Evolutionary conservation across 371 early-diverging fungal species (phyloP), one percentile per base, ranked within the genome.

Genomic region (Rhizopus microsporus): DNA sequence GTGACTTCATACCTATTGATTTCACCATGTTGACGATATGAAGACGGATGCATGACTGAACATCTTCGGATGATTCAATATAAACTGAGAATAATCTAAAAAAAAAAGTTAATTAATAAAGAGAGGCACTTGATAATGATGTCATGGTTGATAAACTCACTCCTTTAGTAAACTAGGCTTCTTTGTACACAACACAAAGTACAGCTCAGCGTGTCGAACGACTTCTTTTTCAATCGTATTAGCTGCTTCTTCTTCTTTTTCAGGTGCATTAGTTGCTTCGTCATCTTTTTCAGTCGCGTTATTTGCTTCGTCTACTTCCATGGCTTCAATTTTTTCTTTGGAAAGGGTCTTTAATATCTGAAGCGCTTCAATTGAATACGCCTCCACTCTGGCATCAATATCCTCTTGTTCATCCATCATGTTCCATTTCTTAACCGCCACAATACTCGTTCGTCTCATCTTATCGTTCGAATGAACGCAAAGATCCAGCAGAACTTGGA

Each of bases 21-120:
- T 84, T 87, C 47, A 95, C 83, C 61, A 95, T 75, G 12, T 89
- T 87, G 33, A 76, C 71, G 48, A 93, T 89, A 58, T 85, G 80
- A 35, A 74, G 78, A 33, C 86, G 81, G 50, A 93, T 77, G 7
- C 75, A 71, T 2, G 76, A 71, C 56, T 89, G 88, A 2, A 90
- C 86, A 32, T 69, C 63, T 43, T 74, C 66, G 7, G 77, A 40
- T 29, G 80, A 65, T 6, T 68, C 42, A 17, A 68, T 66, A 59
- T 88, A 92, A 12, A 80, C 68, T 9, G 62, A 52, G 52, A 89
- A 86, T 37, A 93, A 58, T 17, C 88, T 88, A 61, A 5, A 30
- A 15, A 51, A 42, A 39, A 5, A n/a, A 23, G 7, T 13, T n/a
- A 5, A 15, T 12, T 39, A 57, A 48, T 23, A 23, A 23, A 23